A percentile compares a stretch with the other conserved stretches of the same genome.
phyloP scores from a whole-genome alignment of 2,329 filamentous ascomycete species.

The Penicillium sp. region DNA sequence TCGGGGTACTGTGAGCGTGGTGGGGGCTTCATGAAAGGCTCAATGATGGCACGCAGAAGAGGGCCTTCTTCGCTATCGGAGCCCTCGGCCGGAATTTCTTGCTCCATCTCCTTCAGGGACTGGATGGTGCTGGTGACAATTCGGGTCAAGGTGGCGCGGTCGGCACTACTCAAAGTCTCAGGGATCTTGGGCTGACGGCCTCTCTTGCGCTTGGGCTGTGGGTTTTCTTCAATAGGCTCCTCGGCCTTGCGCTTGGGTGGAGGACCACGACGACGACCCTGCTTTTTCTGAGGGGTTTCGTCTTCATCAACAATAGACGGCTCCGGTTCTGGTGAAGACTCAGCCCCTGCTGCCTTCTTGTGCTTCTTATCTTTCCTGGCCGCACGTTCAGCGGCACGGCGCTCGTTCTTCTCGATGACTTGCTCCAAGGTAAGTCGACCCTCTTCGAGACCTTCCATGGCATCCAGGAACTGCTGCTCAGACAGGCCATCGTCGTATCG shows the following conservation, averaged over 20 bases:
- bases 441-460: conserved; percentile 95
- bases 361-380: conserved; percentile 62
- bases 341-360: conserved; percentile 43
- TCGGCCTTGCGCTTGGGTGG: conserved; percentile 85
- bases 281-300: conserved; percentile 72
- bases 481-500: conserved; percentile 96
- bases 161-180: conserved; percentile 66
- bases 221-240: conserved; percentile 72
- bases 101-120: conserved; percentile 78
- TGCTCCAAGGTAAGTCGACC: conserved; percentile 70
- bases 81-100: conserved; percentile 61
- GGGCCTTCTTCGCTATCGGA: conserved; percentile 54
- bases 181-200: conserved; percentile 69
- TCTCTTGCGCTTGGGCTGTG: conserved; percentile 74
- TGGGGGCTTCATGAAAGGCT: conserved; percentile 89
- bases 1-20: conserved; percentile 88
- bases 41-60: conserved; percentile 78
- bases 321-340: conserved; percentile 76
- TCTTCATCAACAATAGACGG: conserved; percentile 66
- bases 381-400: conserved; percentile 66
- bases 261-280: conserved; percentile 72
- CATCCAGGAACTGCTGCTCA: conserved; percentile 98
- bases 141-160: conserved; percentile 76
- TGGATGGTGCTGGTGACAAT: conserved; percentile 78
- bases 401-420: conserved; percentile 84